Base-by-base conservation (phyloP, 305 asterid genomes). In the Fraxinus paxiana region DNA sequence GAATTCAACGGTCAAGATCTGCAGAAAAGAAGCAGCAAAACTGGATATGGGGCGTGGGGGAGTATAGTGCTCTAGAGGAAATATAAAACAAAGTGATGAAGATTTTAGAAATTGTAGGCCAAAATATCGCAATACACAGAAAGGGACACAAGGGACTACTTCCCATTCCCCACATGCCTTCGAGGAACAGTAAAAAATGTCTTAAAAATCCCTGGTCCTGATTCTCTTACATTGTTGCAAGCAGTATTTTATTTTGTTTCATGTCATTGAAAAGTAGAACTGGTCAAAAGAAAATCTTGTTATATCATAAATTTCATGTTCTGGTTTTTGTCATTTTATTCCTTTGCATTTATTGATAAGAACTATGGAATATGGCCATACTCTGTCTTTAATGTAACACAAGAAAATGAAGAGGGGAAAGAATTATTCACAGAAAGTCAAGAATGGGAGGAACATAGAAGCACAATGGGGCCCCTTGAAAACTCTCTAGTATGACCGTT, bases 111-210 rank as follows among this genome's bases (percentile, higher is more conserved):
- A 17, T 20, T 20, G 33, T 63, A 63, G 33, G 70, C 61, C 79
- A 9, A 28, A 76, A 48, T 46, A 56, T 46, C 30, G 10, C 15
- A 15, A 12, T 26, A 75, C 12, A 12, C 20, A 13, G 24, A 73
- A 22, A 20, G 78, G 78, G 63, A 74, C 78, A 22, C 48, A 37
- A 43, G 65, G 69, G 59, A 13, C 61, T 24, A 9, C 37, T 46
- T 46, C 79, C 79, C 79, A 76, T 76, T 51, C 34, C 79, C 69
- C 79, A 76, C 70, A 76, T 76, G 79, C 69, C 24, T 63, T 30
- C 5, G 10, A 69, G 41, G 34, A n/a, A 63, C 72, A 63, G 3
- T 63, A 18, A 63, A 63, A 24, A 26, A 24, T 63, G 72, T 24
- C 35, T 26, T 26, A 13, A 22, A 61, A 61, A 38, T 10, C 6